A percentile compares a stretch with the other conserved stretches of the same genome.
phyloP scores from a whole-genome alignment of 345 rosid species.

The Garcia nutans region DNA sequence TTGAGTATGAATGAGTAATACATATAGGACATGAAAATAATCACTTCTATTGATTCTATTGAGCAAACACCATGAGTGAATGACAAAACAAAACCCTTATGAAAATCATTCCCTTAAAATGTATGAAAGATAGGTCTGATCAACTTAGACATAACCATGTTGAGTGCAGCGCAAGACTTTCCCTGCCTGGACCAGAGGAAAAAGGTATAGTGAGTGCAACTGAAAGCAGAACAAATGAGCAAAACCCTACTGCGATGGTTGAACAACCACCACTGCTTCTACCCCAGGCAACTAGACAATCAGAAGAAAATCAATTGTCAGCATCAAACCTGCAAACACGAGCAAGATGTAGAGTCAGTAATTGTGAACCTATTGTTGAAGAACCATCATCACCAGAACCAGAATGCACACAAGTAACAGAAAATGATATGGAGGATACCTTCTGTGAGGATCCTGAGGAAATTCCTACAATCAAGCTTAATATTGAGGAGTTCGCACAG shows the following conservation, averaged over 20 bases:
- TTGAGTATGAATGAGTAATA: background rate
- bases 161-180: conserved; percentile 78
- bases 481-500: conserved; percentile 33
- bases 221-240: conserved; percentile 29
- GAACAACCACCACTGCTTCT: conserved; percentile 31
- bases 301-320: conserved; percentile 28
- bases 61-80: conserved; percentile 4
- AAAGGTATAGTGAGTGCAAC: conserved; percentile 46
- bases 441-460: conserved; percentile 35
- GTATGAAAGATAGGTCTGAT: background rate
- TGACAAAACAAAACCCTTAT: background rate
- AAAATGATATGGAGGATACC: conserved; percentile 43
- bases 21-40: background rate
- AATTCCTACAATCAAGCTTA: conserved; percentile 44
- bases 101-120: conserved; percentile 9
- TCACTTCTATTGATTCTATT: background rate
- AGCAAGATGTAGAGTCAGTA: conserved; percentile 2
- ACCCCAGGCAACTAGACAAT: conserved; percentile 39
- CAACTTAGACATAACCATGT: conserved; percentile 14
- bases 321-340: conserved; percentile 34
- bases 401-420: conserved; percentile 11
- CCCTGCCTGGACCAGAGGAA: conserved; percentile 84
- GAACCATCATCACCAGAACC: conserved; percentile 33
- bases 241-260: conserved; percentile 35
- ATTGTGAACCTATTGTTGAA: conserved; percentile 26